These are phyloP conservation scores for Kodamaea derodonti DNA, from an alignment of 1,139 yeast species.

Conservation along the genomic window DNA sequence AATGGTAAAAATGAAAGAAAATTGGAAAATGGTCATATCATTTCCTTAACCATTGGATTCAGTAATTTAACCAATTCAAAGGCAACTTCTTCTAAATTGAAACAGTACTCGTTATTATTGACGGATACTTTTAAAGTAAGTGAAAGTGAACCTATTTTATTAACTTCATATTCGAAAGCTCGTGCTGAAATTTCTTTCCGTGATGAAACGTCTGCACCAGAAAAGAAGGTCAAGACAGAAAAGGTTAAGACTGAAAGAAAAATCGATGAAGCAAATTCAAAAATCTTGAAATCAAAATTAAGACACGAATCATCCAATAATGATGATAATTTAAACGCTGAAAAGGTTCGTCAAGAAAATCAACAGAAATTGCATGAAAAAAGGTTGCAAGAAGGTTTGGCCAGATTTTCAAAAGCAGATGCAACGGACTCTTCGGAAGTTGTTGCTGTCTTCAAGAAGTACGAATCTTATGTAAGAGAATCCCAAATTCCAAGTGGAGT, in stretches of 20 bases:
- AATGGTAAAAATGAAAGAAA: conserved; percentile 70
- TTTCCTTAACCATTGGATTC: conserved; percentile 78
- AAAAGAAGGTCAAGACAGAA: conserved; percentile 28
- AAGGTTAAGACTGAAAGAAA: conserved; percentile 31
- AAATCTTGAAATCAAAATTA: conserved; percentile 72
- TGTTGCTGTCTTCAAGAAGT: conserved; percentile 79
- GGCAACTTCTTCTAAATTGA: conserved; percentile 45
- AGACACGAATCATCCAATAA: conserved; percentile 72
- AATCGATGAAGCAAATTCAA: conserved; percentile 39
- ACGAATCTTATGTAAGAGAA: conserved; percentile 92
- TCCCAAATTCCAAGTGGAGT: conserved; percentile 84
- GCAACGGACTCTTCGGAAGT: conserved; percentile 63
- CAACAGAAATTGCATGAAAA: conserved; percentile 81
- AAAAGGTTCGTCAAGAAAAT: conserved; percentile 75
- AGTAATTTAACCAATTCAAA: conserved; percentile 49
- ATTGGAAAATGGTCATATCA: conserved; percentile 68
- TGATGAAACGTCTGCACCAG: conserved; percentile 51
- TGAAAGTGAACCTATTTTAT: conserved; percentile 55
- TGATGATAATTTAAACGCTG: conserved; percentile 66
- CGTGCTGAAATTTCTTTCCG: conserved; percentile 80
- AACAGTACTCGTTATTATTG: conserved; percentile 63
- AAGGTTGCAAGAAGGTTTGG: conserved; percentile 80
- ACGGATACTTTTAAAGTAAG: conserved; percentile 82
- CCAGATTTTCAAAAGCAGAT: conserved; percentile 72
- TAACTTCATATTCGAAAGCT: conserved; percentile 72